These are phyloP conservation scores for Hysterium pulicare DNA, from an alignment of 2,329 filamentous ascomycete genomes.

Conservation along the genomic window DNA sequence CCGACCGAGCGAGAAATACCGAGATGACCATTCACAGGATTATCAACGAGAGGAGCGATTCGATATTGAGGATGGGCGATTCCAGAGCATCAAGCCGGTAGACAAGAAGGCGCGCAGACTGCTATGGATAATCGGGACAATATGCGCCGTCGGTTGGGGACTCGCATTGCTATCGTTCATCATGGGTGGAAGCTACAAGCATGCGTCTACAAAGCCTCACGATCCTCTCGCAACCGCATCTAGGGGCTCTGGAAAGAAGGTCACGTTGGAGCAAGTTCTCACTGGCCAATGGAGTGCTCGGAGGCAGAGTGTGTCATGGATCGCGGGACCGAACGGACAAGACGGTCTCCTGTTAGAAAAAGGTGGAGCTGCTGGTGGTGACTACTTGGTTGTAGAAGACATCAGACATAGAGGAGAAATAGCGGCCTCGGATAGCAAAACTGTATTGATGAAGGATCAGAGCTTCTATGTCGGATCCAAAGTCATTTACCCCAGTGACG, in stretches of 20 bases:
- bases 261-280: constrained; percentile 70
- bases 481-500: constrained; percentile 55
- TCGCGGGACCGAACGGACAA: constrained; percentile 68
- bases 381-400: constrained; percentile 83
- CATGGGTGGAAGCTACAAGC: constrained; percentile 62
- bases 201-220: constrained; percentile 61
- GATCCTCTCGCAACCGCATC: constrained; percentile 63
- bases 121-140: constrained; percentile 57
- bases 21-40: constrained; percentile 39
- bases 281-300: constrained; percentile 62
- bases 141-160: constrained; percentile 67
- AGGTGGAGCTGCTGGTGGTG: constrained; percentile 57
- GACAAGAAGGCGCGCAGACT: constrained; percentile 63
- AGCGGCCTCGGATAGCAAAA: constrained; percentile 50
- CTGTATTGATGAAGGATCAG: constrained; percentile 70
- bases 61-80: constrained; percentile 51
- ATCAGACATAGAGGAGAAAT: constrained; percentile 56
- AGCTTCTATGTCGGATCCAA: constrained; percentile 60
- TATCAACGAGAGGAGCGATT: constrained; percentile 48
- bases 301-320: constrained; percentile 70
- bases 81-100: constrained; percentile 50
- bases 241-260: constrained; percentile 65
- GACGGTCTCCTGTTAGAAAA: constrained; percentile 83
- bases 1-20: constrained; percentile 34
- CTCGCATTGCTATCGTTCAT: constrained; percentile 66